phyloP scores from a whole-genome alignment of 1,284 basidiomycete species.

The Agroathelia rolfsii region DNA sequence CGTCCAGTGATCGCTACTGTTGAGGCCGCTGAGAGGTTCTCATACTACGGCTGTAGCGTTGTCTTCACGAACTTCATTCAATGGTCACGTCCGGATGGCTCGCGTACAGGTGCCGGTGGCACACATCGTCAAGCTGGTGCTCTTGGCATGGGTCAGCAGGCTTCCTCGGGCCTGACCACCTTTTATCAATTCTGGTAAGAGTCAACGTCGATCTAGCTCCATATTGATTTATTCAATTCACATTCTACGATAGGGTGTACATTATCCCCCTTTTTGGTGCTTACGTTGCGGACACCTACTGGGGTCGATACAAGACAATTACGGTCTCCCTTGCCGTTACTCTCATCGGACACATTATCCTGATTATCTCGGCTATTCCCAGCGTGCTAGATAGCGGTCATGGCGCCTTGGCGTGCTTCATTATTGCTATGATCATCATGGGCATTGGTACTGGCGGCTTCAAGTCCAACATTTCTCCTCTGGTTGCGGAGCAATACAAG shows the following conservation, averaged over 20 bases:
- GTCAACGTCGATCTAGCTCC: constrained; percentile 1
- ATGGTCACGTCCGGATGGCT: constrained; percentile 23
- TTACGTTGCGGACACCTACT: constrained; percentile 6
- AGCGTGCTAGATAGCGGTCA: constrained; percentile 13
- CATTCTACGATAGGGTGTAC: constrained; percentile 25
- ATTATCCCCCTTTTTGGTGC: constrained; percentile 4
- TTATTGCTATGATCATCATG: constrained; percentile 8
- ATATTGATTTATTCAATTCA: constrained; percentile 3
- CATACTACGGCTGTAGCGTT: constrained; percentile 18
- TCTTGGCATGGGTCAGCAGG: constrained; percentile 52
- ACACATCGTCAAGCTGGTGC: constrained; percentile 56
- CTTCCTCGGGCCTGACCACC: constrained; percentile 44
- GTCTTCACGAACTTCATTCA: constrained; percentile 11
- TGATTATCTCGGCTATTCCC: constrained; percentile 52
- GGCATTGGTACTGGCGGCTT: constrained; percentile 80
- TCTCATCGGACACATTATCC: constrained; percentile 14
- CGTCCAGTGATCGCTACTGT: constrained; percentile 46
- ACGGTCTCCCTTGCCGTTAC: constrained; percentile 6
- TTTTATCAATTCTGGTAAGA: constrained; percentile 8
- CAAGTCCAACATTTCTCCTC: constrained; percentile 73
- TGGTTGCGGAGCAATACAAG: constrained; percentile 72
- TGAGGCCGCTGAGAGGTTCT: constrained; percentile 23
- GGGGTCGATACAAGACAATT: constrained; percentile 7
- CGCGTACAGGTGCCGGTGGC: constrained; percentile 57
- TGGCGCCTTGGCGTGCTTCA: constrained; percentile 6